Base-by-base conservation (phyloP, 2,329 filamentous ascomycete genomes). In the Penicillium sp. region DNA sequence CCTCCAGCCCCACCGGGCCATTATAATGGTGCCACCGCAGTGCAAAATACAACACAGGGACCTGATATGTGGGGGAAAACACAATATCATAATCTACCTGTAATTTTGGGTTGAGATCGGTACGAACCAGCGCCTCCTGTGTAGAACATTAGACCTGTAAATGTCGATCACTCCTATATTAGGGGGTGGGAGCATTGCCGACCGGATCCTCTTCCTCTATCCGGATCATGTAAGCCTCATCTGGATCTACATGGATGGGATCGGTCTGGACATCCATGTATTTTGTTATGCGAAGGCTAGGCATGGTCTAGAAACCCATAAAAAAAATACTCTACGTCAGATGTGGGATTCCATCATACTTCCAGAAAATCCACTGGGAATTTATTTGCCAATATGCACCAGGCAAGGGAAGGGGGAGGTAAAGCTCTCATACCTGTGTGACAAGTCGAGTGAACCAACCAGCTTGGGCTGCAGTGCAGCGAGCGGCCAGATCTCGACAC, bases 21-120 rank as follows among this genome's bases (percentile, higher is more conserved):
- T 81, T 79, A 48, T 78, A 74, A 19, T 83, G 81, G 57, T 86
- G 75, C 58, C 83, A 81, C 63, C 85, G 83, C 66, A 92, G 74
- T 53, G 80, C 84, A 77, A 93, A 92, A 84, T 90, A 93, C 55
- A 93, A 80, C 58, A 90, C 89, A 9, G 90, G 90, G 46, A 88
- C 84, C 60, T 83, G 83, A 75, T 93, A 93, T 55, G 87, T 90
- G 54, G 88, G 85, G 66, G 92, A 91, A 59, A 90, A 80, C 68
- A 91, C 83, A 66, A 93, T 85, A 72, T 92, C 88, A 76, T 92
- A 93, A 59, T 83, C 81, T 63, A 90, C 85, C 53, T 72, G 66
- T 81, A 77, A 54, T 77, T 77, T 61, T 72, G 71, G 58, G 74
- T 75, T 57, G 52, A 57, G 50, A 48, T 65, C 51, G 50, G 63